A percentile compares a stretch with the other conserved stretches of the same genome.
phyloP scores from a whole-genome alignment of 352 stramenopile species.

The Globisporangium acanthophoron region DNA sequence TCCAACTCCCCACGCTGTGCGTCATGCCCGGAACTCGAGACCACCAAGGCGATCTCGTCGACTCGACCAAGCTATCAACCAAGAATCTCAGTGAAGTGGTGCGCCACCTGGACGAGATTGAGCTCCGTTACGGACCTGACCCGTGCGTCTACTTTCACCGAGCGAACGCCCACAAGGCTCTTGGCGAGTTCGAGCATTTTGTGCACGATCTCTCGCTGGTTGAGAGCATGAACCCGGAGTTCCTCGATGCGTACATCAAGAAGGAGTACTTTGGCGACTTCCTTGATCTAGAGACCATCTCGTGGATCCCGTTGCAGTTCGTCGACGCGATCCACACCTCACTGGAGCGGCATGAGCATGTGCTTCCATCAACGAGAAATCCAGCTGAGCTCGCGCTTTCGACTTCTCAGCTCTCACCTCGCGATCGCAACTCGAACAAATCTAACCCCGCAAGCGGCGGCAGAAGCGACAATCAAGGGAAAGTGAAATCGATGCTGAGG shows the following conservation, averaged over 20 bases:
- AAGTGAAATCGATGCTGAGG: neutral
- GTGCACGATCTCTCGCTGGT: conserved; percentile 44
- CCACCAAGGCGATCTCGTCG: conserved; percentile 28
- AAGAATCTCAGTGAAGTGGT: conserved; percentile 37
- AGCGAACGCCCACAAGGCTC: conserved; percentile 39
- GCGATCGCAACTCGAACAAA: neutral
- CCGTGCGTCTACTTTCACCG: conserved; percentile 57
- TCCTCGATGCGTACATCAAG: conserved; percentile 33
- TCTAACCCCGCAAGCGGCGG: neutral
- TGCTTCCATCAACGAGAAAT: conserved; percentile 9
- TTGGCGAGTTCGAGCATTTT: conserved; percentile 35
- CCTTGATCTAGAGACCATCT: conserved; percentile 51
- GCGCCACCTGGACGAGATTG: conserved; percentile 47
- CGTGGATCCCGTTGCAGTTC: conserved; percentile 43
- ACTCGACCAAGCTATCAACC: conserved; percentile 41
- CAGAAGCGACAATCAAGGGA: neutral
- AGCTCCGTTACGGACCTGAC: conserved; percentile 51
- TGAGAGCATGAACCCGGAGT: conserved; percentile 38
- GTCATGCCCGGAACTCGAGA: conserved; percentile 37
- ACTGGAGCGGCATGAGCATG: conserved; percentile 34
- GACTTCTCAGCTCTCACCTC: neutral
- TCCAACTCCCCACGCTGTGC: conserved; percentile 38
- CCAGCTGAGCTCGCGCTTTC: neutral
- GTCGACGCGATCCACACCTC: conserved; percentile 32
- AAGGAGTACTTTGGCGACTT: conserved; percentile 39